phyloP scores from a whole-genome alignment of 257 asterid species.

The Eucommia ulmoides region DNA sequence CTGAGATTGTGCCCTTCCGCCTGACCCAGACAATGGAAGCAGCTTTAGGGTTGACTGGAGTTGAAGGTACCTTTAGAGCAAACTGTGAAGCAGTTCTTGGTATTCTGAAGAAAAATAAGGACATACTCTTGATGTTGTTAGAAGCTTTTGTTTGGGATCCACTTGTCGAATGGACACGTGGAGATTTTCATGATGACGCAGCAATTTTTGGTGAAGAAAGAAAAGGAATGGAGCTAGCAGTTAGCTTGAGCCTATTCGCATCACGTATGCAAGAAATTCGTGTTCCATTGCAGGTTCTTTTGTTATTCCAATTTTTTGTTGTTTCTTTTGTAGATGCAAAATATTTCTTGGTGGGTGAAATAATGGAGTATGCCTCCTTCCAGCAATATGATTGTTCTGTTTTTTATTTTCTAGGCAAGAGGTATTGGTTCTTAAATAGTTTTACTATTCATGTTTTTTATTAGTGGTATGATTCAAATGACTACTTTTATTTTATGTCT shows the following conservation, averaged over 20 bases:
- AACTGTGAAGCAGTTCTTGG: conserved; percentile 91
- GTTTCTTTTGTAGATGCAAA: no score
- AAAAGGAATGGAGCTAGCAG: conserved; percentile 99
- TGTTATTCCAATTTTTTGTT: no score
- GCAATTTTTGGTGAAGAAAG: conserved; percentile 99
- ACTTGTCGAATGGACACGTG: conserved; percentile 98
- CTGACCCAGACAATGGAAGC: conserved; percentile 95
- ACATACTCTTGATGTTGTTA: conserved; percentile 74
- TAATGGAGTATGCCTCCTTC: no score
- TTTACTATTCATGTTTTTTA: no score
- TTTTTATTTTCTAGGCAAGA: no score
- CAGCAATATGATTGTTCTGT: no score
- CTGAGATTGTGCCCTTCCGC: conserved; percentile 99
- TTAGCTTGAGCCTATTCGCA: conserved; percentile 91
- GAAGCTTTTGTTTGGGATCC: conserved; percentile 99
- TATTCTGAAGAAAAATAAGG: conserved; percentile 87
- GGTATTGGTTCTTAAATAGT: no score
- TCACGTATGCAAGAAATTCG: conserved; percentile 98
- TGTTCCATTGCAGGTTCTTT: conserved; percentile 97
- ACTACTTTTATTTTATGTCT: no score
- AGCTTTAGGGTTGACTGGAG: conserved; percentile 89
- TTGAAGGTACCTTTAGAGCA: conserved; percentile 90
- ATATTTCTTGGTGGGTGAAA: no score
- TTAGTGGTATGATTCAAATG: no score
- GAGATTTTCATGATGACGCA: conserved; percentile 96